Evolutionary conservation across 768 basidiomycete genomes (phyloP).

Genomic region (Xerocomellus dryophilus): DNA sequence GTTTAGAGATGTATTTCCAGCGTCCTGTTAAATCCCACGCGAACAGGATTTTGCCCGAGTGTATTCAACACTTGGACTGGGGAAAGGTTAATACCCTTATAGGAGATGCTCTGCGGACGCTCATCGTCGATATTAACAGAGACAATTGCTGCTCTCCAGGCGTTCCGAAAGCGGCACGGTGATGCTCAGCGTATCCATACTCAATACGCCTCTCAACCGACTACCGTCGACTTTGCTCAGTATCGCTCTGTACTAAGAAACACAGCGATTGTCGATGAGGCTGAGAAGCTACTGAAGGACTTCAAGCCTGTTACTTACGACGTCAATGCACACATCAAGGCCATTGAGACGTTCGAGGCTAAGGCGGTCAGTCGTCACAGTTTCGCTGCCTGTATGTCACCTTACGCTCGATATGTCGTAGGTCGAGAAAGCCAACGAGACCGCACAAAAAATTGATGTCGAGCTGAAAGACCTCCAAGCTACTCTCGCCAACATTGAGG

Average conservation of each 20-base stretch:
- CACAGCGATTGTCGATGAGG: slow-evolving; percentile 85
- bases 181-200: slow-evolving; percentile 78
- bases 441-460: slow-evolving; percentile 82
- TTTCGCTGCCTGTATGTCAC: slow-evolving; percentile 1
- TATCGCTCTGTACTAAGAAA: slow-evolving; percentile 94
- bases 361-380: slow-evolving; percentile 74
- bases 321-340: slow-evolving; percentile 82
- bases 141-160: slow-evolving; percentile 85
- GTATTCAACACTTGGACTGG: slow-evolving; percentile 77
- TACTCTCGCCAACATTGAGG: slow-evolving; percentile 95
- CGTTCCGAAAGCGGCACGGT: slow-evolving; percentile 93
- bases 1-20: slow-evolving; percentile 17
- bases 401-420: slow-evolving; percentile 29
- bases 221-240: slow-evolving; percentile 84
- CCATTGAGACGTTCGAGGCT: slow-evolving; percentile 93
- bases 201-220: slow-evolving; percentile 65
- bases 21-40: slow-evolving; percentile 5
- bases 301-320: slow-evolving; percentile 98
- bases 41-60: slow-evolving; percentile 79
- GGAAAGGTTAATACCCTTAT: slow-evolving; percentile 58
- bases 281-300: slow-evolving; percentile 80
- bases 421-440: slow-evolving; percentile 88
- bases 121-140: slow-evolving; percentile 44
- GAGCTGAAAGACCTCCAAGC: slow-evolving; percentile 90
- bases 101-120: not conserved